Conservation (phyloP, 345 rosid species). For the Mercurialis annua region DNA sequence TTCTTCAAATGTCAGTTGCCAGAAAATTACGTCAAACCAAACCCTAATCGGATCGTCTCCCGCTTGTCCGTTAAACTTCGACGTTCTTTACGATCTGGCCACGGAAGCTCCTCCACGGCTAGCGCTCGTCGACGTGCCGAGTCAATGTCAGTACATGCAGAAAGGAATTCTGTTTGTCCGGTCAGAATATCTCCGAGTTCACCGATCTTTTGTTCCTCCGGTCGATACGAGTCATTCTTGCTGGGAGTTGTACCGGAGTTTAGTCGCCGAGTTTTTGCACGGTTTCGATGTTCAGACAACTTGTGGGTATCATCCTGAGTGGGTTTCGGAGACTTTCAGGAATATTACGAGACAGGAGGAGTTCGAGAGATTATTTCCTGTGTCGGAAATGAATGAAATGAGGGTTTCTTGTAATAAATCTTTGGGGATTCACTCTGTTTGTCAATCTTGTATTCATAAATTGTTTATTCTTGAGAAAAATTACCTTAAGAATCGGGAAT, state of each 20-base stretch:
- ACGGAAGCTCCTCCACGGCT: conserved; percentile 14
- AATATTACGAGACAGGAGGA: conserved; percentile 27
- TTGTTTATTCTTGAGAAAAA: conserved; percentile 15
- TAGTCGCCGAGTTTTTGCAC: conserved; percentile 14
- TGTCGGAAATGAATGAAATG: conserved; percentile 21
- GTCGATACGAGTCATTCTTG: conserved; percentile 21
- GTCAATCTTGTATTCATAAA: conserved; percentile 27
- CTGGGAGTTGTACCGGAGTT: conserved; percentile 23
- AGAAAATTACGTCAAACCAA: background rate
- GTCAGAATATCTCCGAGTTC: conserved; percentile 28
- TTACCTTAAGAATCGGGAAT: conserved; percentile 3
- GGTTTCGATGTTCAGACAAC: conserved; percentile 29
- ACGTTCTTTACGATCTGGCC: conserved; percentile 13
- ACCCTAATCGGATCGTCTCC: conserved; percentile 1
- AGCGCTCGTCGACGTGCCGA: conserved; percentile 7
- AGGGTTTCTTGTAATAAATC: conserved; percentile 27
- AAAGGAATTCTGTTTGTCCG: conserved; percentile 30
- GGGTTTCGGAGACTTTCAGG: conserved; percentile 25
- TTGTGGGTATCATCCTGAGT: conserved; percentile 28
- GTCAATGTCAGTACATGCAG: conserved; percentile 18
- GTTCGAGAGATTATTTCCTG: conserved; percentile 36
- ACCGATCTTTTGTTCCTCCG: conserved; percentile 34
- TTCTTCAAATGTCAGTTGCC: conserved; percentile 2
- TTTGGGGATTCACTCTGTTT: conserved; percentile 20
- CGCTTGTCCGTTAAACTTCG: conserved; percentile 35